Base-by-base conservation (phyloP, 768 basidiomycete species). In the Pleurotus eryngii region DNA sequence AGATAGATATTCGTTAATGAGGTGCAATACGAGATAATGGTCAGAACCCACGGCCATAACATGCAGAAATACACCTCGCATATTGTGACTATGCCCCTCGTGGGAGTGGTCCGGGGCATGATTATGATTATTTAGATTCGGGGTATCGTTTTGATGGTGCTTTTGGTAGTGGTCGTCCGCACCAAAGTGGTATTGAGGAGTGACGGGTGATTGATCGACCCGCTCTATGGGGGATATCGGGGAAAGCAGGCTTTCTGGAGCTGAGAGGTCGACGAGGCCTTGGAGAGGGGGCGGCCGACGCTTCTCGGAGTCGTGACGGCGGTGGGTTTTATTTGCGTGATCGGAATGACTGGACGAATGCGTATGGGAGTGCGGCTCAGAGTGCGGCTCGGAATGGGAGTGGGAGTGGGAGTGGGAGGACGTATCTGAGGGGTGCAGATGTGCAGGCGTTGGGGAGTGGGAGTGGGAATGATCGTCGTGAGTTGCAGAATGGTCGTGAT, bases 31-130 rank as follows among this genome's bases (percentile, higher is more conserved):
- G 45, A 53, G 24, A 48, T 5, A 46, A 30, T 48, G 9, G 18
- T 15, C n/a, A 49, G 27, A 24, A 70, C 85, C 62, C 73, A 92
- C 91, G 57, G 95, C 95, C 87, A 97, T 88, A 47, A 99, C 96
- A 67, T 99, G 96, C 56, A 98, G 73, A 70, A 99, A 99, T 63
- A 99, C 95, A 15, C 97, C 97, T 35, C 95, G 89, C 97, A 99
- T 99, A 69, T 99, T 99, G 70, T 98, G 93, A 71, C 91, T 93
- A 66, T 96, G 94, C 0, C 91, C 89, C 70, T 94, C 89, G 63
- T 87, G 89, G 9, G 75, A 71, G 27, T 78, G 48, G 20, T 56
- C 54, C 5, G 57, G 78, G 42, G 72, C 69, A 64, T 82, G 85
- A 2, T 72, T 69, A 68, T 86, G 83, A 47, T 79, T 72, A 60